Base-by-base conservation (phyloP, 169 alveolate genomes). In the Fabrea salina region DNA sequence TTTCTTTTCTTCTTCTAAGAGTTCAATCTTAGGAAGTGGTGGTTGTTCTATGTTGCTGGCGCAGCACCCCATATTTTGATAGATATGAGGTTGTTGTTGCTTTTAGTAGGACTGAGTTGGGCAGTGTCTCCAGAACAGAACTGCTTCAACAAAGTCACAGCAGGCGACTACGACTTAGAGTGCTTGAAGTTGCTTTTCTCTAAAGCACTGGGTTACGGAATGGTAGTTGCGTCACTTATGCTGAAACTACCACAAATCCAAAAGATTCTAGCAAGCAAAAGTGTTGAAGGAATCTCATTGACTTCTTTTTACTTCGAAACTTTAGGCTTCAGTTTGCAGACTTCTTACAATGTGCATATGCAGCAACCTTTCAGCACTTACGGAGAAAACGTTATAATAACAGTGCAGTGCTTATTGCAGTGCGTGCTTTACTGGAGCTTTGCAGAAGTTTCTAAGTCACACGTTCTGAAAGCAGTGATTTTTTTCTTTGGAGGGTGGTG, bases 191-290 rank as follows among this genome's bases (percentile, higher is more conserved):
- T 82, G 13, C 49, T 86, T 0, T 35, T 85, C 1, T 76, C 86
- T 44, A 85, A 85, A 43, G 5, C 39, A 22, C 39, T 85, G 4
- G 91, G 91, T 13, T 85, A 76, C 43, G 53, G 44, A 0, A 72
- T 85, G 39, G 80, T 85, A 22, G 59, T 66, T 27, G 86, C 83
- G 3, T 35, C 86, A 19, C 41, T 57, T 33, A 59, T 81, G 16
- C 58, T 85, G 6, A 81, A 82, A 44, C 57, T 85, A 5, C 91
- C 91, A 7, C 86, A 85, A 66, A 79, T 85, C 50, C 43, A 82
- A 19, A 82, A 76, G 56, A 70, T 85, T 5, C 19, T 70, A 39
- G 40, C 47, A 49, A 66, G 35, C 27, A 53, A 71, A 59, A 50
- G 80, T 8, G 83, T 72, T 19, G 83, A 50, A 22, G 91, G 91